phyloP scores from a whole-genome alignment of 2,329 filamentous ascomycete genomes.

The Coniochaeta sp. region DNA sequence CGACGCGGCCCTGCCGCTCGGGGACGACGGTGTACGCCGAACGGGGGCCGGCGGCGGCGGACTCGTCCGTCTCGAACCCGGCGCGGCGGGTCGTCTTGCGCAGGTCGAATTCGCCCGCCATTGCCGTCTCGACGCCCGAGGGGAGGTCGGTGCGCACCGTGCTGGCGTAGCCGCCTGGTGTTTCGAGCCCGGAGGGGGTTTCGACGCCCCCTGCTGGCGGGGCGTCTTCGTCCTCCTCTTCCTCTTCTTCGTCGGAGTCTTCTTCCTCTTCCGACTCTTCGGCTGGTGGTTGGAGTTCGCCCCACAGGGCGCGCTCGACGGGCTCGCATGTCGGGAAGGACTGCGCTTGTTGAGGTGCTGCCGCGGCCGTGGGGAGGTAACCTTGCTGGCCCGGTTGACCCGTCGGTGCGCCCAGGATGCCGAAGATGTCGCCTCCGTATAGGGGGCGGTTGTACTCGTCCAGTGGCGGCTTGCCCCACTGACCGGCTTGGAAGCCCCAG shows the following conservation, averaged over 20 bases:
- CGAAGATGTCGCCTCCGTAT: conserved; percentile 93
- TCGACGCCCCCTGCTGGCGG: conserved; percentile 52
- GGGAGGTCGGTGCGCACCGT: conserved; percentile 74
- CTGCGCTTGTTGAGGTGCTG: conserved; percentile 9
- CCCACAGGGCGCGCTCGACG: conserved; percentile 85
- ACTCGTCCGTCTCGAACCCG: conserved; percentile 83
- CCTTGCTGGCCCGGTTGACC: neutral
- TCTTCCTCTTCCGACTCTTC: conserved; percentile 71
- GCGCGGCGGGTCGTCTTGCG: conserved; percentile 66
- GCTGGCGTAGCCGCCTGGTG: conserved; percentile 73
- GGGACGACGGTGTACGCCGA: conserved; percentile 85
- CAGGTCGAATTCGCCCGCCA: conserved; percentile 83
- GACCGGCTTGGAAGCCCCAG: conserved; percentile 94
- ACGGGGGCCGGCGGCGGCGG: conserved; percentile 55
- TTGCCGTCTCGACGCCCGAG: conserved; percentile 61
- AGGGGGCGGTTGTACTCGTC: conserved; percentile 89
- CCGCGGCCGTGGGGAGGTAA: conserved; percentile 13
- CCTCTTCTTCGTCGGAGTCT: conserved; percentile 47
- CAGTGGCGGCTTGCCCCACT: conserved; percentile 91
- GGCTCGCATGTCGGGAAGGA: conserved; percentile 52
- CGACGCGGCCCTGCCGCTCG: conserved; percentile 75
- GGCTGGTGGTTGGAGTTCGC: conserved; percentile 75
- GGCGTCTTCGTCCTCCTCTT: conserved; percentile 57
- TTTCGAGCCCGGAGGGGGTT: conserved; percentile 72
- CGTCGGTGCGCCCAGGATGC: conserved; percentile 46